These are phyloP conservation scores for Drosera capensis DNA, from an alignment of 148 eudicot species.

Conservation along the genomic window DNA sequence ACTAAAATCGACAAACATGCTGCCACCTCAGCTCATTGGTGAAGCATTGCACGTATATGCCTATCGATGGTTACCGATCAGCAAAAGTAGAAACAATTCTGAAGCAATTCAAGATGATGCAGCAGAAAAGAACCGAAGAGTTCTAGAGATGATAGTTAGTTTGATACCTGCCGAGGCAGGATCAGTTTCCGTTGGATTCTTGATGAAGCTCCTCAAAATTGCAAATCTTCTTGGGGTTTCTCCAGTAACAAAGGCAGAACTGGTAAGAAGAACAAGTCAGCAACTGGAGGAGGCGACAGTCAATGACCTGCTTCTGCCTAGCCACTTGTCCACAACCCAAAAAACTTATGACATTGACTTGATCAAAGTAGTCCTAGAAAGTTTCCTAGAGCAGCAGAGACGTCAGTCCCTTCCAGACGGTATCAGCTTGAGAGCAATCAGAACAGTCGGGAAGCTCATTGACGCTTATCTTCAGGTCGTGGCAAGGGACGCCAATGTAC, in stretches of 20 bases:
- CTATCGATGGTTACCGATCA: slow-evolving; percentile 30
- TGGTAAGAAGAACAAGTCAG: slow-evolving; percentile 24
- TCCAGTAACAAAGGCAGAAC: slow-evolving; percentile 28
- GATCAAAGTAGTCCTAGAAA: slow-evolving; percentile 32
- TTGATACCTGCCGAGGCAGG: slow-evolving; percentile 33
- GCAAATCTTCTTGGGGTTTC: slow-evolving; percentile 18
- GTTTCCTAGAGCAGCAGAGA: slow-evolving; percentile 30
- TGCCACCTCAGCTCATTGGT: slow-evolving; percentile 43
- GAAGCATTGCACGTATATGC: slow-evolving; percentile 57
- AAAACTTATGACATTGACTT: slow-evolving; percentile 20
- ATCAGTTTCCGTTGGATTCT: slow-evolving; percentile 38
- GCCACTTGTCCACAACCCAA: neutral
- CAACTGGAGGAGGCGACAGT: slow-evolving; percentile 38
- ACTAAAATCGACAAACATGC: slow-evolving; percentile 20
- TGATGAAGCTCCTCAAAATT: slow-evolving; percentile 29
- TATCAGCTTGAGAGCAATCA: slow-evolving; percentile 5
- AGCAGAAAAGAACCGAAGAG: slow-evolving; percentile 12
- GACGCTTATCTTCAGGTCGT: slow-evolving; percentile 39
- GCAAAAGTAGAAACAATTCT: slow-evolving; percentile 12
- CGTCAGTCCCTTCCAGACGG: slow-evolving; percentile 9
- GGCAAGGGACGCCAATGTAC: slow-evolving; percentile 18
- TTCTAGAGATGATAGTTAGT: slow-evolving; percentile 32
- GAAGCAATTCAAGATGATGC: slow-evolving; percentile 8
- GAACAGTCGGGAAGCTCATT: slow-evolving; percentile 25
- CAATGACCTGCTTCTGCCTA: slow-evolving; percentile 22